Evolutionary conservation across 1,284 basidiomycete species (phyloP).

Genomic region (Lignosus rhinocerotis): DNA sequence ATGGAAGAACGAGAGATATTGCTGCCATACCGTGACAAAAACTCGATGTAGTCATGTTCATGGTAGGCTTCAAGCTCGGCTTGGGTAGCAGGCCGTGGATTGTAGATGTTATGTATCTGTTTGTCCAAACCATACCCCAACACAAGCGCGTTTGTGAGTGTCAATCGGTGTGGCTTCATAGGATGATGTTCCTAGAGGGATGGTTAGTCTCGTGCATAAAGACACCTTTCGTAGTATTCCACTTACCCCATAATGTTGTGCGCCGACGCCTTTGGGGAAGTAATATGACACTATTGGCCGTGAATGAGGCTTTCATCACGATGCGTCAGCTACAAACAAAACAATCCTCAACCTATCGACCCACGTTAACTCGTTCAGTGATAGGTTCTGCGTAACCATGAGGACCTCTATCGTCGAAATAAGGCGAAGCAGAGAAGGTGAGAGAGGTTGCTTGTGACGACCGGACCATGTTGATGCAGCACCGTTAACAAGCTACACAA

Average conservation of each 20-base stretch:
- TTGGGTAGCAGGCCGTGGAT: constrained; percentile 86
- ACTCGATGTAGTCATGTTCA: constrained; percentile 94
- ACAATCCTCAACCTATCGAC: background rate
- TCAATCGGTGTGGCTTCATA: constrained; percentile 96
- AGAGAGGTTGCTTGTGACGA: constrained; percentile 59
- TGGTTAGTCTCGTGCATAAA: background rate
- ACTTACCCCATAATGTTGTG: constrained; percentile 92
- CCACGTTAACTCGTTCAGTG: constrained; percentile 70
- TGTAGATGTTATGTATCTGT: constrained; percentile 90
- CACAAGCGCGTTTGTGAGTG: constrained; percentile 93
- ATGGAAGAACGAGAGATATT: background rate
- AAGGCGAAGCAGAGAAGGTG: constrained; percentile 67
- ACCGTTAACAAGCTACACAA: background rate
- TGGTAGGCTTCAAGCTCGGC: constrained; percentile 92
- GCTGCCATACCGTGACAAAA: constrained; percentile 74
- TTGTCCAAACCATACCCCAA: constrained; percentile 96
- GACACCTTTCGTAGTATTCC: background rate
- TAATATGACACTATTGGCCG: constrained; percentile 93
- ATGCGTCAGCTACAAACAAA: constrained; percentile 1
- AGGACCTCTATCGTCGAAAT: constrained; percentile 70
- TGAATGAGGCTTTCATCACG: constrained; percentile 68
- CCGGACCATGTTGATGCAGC: constrained; percentile 38
- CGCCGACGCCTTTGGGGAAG: constrained; percentile 91
- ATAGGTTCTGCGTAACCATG: constrained; percentile 72
- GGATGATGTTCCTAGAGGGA: constrained; percentile 84